phyloP scores from a whole-genome alignment of 371 early-diverging fungal species.

The Mortierella sp. region DNA sequence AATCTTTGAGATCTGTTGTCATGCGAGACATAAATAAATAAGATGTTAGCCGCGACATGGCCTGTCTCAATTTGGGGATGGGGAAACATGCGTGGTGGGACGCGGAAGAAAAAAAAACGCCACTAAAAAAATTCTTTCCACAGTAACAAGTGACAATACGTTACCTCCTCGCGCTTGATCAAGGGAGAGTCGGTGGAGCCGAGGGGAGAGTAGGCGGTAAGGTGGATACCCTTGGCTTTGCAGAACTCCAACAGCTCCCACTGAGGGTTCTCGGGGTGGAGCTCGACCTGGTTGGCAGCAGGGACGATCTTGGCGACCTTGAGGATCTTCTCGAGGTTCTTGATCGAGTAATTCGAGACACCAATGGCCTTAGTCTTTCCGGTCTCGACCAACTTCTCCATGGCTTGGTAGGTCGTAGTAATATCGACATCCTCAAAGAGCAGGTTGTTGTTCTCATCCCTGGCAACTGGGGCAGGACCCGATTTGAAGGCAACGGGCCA shows the following conservation, averaged over 20 bases:
- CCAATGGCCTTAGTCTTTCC: conserved; percentile 75
- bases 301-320: conserved; percentile 80
- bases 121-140: neutral
- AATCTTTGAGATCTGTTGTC: conserved; percentile 63
- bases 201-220: conserved; percentile 91
- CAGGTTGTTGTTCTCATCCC: conserved; percentile 49
- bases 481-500: conserved; percentile 60
- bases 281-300: conserved; percentile 89
- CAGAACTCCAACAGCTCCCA: conserved; percentile 79
- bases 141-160: too few species aligned
- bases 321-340: conserved; percentile 78
- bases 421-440: conserved; percentile 63
- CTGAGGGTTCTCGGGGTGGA: conserved; percentile 92
- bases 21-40: neutral
- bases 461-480: conserved; percentile 21
- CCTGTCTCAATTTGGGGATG: too few species aligned
- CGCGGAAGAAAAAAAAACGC: conserved; percentile 5
- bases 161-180: conserved; percentile 58
- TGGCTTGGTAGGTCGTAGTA: conserved; percentile 78
- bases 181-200: conserved; percentile 60
- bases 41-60: neutral
- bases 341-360: conserved; percentile 75
- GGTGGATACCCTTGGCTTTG: conserved; percentile 73
- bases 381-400: conserved; percentile 75
- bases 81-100: neutral